Base-by-base conservation (phyloP, 2,329 filamentous ascomycete species). In the Ploettnerulaceae sp. region DNA sequence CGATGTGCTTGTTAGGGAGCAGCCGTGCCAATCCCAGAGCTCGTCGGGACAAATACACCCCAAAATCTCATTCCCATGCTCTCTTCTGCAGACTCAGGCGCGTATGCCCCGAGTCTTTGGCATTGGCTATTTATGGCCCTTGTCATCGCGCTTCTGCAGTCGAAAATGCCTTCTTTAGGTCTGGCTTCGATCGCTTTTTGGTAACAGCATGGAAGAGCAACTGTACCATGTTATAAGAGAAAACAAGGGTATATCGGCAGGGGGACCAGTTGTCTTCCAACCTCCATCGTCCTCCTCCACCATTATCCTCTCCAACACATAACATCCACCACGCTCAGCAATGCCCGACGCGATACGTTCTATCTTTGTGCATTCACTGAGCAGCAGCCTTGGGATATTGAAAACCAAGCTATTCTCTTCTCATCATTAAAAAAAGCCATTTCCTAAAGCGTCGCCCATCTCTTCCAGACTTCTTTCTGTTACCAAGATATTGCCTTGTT, bases 331-430 rank as follows among this genome's bases (percentile, higher is more conserved):
- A 52, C 45, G 43, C 46, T 53, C 57, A 61, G 57, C 58, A 62
- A 62, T 63, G 61, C 61, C 58, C 58, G n/a, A n/a, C 54, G 41
- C 57, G 52, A 58, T 49, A 52, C 49, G 49, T 61, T 58, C 59
- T 61, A 61, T 61, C 58, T 60, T 61, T 55, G 54, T 57, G 54
- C 53, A 56, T 49, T 44, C 52, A 57, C 56, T 59, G 57, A 57
- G 57, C 53, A 57, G 31, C 45, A 21, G 40, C 56, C 51, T 44
- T 44, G 43, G 44, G 15, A 49, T 34, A 50, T 53, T 49, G 47
- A 43, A 55, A 52, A 53, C 55, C 52, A 49, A 56, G 50, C 54
- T 50, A 48, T 48, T 46, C 50, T 34, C 49, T 47, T 45, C 42
- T 36, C 44, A 32, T 49, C 34, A 51, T 49, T 50, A 51, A 52